A percentile compares a stretch with the other conserved stretches of the same genome.
Evolutionary conservation across 306 rosid genomes (phyloP).

Genomic region (Crotalaria pallida): DNA sequence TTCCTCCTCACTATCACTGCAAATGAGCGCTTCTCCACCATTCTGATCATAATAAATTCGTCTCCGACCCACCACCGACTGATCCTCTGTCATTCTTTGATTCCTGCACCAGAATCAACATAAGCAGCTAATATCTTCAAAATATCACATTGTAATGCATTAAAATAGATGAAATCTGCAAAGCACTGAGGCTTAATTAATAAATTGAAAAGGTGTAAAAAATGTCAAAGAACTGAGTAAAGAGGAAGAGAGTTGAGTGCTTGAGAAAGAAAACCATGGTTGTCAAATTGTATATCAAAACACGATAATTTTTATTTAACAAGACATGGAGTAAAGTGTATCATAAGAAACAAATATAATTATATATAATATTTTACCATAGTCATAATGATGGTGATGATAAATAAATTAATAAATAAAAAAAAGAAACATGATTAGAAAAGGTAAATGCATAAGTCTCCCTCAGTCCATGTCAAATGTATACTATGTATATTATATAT

Average conservation of each 20-base stretch:
- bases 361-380: too few species aligned
- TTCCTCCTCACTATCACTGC: conserved; percentile 99
- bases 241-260: background rate
- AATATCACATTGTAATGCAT: background rate
- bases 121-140: conserved; percentile 14
- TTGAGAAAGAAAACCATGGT: background rate
- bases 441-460: background rate
- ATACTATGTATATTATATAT: too few species aligned
- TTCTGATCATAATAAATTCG: conserved; percentile 95
- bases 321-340: background rate
- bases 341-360: background rate
- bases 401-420: too few species aligned
- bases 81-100: conserved; percentile 99
- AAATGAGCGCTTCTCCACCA: conserved; percentile 96
- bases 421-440: too few species aligned
- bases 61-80: conserved; percentile 91
- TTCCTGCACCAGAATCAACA: conserved; percentile 54
- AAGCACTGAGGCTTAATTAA: background rate
- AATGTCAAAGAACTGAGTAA: background rate
- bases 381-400: background rate
- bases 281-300: background rate
- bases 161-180: conserved; percentile 8
- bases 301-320: background rate
- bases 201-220: conserved; percentile 2
- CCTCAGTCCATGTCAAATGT: background rate